A percentile compares a stretch with the other conserved stretches of the same genome.
Evolutionary conservation across 2,329 filamentous ascomycete genomes (phyloP).

Genomic region (Fusarium secorum): DNA sequence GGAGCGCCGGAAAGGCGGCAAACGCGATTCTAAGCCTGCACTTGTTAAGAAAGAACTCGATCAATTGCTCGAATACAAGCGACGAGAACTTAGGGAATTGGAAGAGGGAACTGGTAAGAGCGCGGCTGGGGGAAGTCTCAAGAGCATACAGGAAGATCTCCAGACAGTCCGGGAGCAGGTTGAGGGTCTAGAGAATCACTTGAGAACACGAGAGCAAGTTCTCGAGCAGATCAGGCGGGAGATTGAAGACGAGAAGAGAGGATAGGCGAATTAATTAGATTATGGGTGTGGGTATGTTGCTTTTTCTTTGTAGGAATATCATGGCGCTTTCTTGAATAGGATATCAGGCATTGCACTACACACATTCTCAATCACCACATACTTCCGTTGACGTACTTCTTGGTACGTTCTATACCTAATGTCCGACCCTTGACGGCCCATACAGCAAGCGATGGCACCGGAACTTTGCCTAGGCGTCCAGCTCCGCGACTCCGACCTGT

Average conservation of each 20-base stretch:
- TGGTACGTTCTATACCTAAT: slow-evolving; percentile 54
- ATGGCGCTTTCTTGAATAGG: slow-evolving; percentile 41
- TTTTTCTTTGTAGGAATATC: slow-evolving; percentile 41
- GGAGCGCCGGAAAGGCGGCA: slow-evolving; percentile 67
- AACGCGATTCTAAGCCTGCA: slow-evolving; percentile 82
- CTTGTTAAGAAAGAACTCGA: slow-evolving; percentile 94
- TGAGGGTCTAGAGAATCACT: slow-evolving; percentile 84
- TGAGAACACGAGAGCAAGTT: slow-evolving; percentile 76
- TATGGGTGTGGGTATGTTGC: slow-evolving; percentile 20
- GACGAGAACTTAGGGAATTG: slow-evolving; percentile 76
- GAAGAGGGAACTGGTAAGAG: slow-evolving; percentile 75
- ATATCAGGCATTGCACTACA: slow-evolving; percentile 35
- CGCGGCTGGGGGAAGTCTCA: slow-evolving; percentile 74
- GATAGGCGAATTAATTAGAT: slow-evolving; percentile 48
- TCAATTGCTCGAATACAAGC: slow-evolving; percentile 94
- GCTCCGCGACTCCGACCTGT: slow-evolving; percentile 59
- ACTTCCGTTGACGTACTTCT: slow-evolving; percentile 58
- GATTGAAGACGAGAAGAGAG: slow-evolving; percentile 84
- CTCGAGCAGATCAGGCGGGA: slow-evolving; percentile 80
- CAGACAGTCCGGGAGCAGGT: slow-evolving; percentile 93
- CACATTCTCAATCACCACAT: slow-evolving; percentile 46
- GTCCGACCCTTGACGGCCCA: slow-evolving; percentile 62
- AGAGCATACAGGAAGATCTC: slow-evolving; percentile 84
- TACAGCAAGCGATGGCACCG: slow-evolving; percentile 59
- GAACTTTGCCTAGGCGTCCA: slow-evolving; percentile 57